Evolutionary conservation across 1,284 basidiomycete species (phyloP), one percentile per base, ranked within the genome.

Genomic region (Pseudozyma sp.): DNA sequence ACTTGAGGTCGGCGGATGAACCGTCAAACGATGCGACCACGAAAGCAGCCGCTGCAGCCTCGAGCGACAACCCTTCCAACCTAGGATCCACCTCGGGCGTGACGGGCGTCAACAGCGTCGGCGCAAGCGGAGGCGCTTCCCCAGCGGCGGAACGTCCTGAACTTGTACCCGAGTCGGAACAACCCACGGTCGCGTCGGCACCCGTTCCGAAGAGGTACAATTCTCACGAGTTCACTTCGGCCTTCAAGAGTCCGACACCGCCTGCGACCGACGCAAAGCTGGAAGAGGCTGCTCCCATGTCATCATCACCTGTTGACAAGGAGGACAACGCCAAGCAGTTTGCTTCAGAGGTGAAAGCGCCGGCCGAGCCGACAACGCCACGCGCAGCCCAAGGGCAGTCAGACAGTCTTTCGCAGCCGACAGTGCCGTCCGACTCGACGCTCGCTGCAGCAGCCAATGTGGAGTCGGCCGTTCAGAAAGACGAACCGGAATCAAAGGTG

Each of bases 141-240:
- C 31, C 43, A 6, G 53, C 54, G 10, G 37, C 30, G 8, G 47
- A 56, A 40, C 63, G 56, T 8, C 68, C 67, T 10, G 40, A 54
- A 43, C 68, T 54, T 9, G 53, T 60, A 16, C 56, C 66, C 14
- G 63, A 62, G 46, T 19, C 63, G 8, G 55, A 66, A n/a, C 62
- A 62, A 19, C 61, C 64, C 10, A 43, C 33, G 1, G 29, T 63
- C 16, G 35, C 64, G 5, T 40, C 47, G 14, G 58, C 63, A 13
- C 70, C 70, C 2, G 24, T 46, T 24, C 72, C 72, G 3, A 75
- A 71, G 34, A 60, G 72, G 37, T 75, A 70, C 64, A 75, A 75
- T 37, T 75, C 72, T 37, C 68, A 75, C 57, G 63, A 67, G 35
- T 59, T 74, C 24, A 74, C 71, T 2, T 43, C 52, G 13, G 71